Conservation (phyloP, 192 early-diverging fungal species). For the Backusella luteola region DNA sequence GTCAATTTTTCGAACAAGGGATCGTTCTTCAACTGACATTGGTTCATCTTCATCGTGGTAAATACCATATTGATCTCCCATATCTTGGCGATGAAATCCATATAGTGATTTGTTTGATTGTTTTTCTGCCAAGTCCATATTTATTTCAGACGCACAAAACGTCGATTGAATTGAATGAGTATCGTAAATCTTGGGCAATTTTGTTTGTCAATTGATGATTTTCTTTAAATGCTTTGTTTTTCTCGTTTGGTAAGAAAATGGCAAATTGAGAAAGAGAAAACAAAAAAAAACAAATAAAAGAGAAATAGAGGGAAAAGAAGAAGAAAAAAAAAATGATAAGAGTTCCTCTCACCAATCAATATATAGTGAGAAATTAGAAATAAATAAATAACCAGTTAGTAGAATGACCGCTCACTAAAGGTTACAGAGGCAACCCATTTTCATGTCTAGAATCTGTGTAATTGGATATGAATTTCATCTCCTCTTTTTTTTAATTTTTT, state of each 20-base stretch:
- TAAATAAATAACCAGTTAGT: neutral
- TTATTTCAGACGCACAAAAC: conserved; percentile 1
- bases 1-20: conserved; percentile 29
- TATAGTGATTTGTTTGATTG: conserved; percentile 16
- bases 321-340: neutral
- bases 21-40: conserved; percentile 11
- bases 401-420: neutral
- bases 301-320: neutral
- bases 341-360: neutral
- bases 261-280: neutral
- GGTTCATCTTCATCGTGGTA: neutral
- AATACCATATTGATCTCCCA: neutral
- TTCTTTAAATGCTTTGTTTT: neutral
- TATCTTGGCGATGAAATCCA: conserved; percentile 8
- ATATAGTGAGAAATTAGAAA: conserved; percentile 1
- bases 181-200: neutral
- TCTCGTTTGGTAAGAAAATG: neutral
- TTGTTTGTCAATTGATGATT: neutral
- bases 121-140: conserved; percentile 6
- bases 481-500: neutral
- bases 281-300: neutral
- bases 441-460: neutral
- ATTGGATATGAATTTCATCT: neutral
- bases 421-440: neutral
- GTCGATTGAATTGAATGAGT: neutral